Percentiles rank a stretch among this genome's conserved stretches.
Evolutionary conservation across 169 alveolate genomes (phyloP).

Genomic region (Eimeria praecox): DNA sequence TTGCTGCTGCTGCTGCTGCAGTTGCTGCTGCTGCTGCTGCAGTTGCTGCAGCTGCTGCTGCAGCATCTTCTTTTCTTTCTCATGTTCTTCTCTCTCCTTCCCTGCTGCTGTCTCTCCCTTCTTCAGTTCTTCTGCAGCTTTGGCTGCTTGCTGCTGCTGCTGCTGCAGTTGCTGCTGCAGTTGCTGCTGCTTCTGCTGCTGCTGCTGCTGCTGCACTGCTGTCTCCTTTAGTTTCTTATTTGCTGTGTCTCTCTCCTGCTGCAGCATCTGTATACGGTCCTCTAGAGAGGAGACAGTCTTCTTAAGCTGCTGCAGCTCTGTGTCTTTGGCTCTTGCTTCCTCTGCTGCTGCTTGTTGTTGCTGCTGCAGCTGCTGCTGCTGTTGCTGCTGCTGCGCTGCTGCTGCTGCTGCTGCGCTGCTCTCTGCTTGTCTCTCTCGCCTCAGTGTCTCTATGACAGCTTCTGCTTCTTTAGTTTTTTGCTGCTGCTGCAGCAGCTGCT

Average conservation of each 20-base stretch:
- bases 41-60: not conserved
- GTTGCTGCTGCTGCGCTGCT: no score
- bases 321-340: not conserved
- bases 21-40: constrained; percentile 14
- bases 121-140: not conserved
- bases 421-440: not conserved
- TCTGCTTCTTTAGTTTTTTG: not conserved
- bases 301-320: constrained; percentile 17
- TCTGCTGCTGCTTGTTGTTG: no score
- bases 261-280: not conserved
- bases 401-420: no score
- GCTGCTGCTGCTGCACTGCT: not conserved
- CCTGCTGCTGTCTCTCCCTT: not conserved
- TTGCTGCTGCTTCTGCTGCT: constrained; percentile 1
- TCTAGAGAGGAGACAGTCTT: not conserved
- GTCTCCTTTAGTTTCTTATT: not conserved
- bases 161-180: not conserved
- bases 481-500: constrained; percentile 31
- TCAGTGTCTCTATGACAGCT: not conserved
- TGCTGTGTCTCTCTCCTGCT: constrained; percentile 2
- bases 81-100: not conserved
- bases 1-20: no score
- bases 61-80: not conserved
- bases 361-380: no score
- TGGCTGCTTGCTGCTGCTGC: not conserved